Percentiles rank a stretch among this genome's conserved stretches.
These are phyloP conservation scores for Alternaria brassicae DNA, from an alignment of 2,329 filamentous ascomycete species.

Conservation along the genomic window DNA sequence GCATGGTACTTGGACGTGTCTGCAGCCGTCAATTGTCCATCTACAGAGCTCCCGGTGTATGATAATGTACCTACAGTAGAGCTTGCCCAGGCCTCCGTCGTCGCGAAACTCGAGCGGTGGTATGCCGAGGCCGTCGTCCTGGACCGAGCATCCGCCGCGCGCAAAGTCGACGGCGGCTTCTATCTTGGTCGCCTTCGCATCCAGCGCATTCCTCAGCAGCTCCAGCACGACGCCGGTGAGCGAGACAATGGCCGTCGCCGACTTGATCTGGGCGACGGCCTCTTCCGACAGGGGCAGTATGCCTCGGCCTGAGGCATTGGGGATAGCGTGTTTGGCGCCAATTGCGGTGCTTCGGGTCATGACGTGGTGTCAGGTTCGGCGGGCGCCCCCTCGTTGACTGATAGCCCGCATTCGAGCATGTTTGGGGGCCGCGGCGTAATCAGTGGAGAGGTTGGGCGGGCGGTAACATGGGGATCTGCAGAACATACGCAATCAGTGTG, in stretches of 20 bases:
- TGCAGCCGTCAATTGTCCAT: conserved; percentile 48
- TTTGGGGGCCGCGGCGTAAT: conserved; percentile 1
- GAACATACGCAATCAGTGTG: conserved; percentile 9
- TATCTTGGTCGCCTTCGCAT: conserved; percentile 75
- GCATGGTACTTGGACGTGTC: conserved; percentile 76
- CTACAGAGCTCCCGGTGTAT: conserved; percentile 1
- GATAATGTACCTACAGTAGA: conserved; percentile 70
- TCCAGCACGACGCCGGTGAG: conserved; percentile 75
- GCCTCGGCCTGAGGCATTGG: conserved; percentile 11
- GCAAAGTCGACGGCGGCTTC: conserved; percentile 75
- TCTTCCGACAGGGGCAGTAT: conserved; percentile 74
- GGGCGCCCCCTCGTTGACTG: conserved; percentile 8
- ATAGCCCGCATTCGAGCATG: conserved; percentile 16
- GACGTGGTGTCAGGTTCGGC: conserved; percentile 14
- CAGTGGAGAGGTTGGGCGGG: conserved; percentile 7
- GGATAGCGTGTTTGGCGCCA: conserved; percentile 2
- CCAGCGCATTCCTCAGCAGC: conserved; percentile 82
- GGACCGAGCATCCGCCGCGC: conserved; percentile 77
- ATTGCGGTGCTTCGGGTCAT: conserved; percentile 16
- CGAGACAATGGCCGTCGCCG: conserved; percentile 79
- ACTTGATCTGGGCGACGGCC: conserved; percentile 80
- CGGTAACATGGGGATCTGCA: conserved; percentile 15
- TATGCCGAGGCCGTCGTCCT: conserved; percentile 87
- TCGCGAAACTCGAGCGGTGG: conserved; percentile 73
- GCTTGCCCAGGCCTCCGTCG: conserved; percentile 73